A percentile compares a stretch with the other conserved stretches of the same genome.
phyloP scores from a whole-genome alignment of 2,329 filamentous ascomycete species.

The Aureobasidium mangrovei region DNA sequence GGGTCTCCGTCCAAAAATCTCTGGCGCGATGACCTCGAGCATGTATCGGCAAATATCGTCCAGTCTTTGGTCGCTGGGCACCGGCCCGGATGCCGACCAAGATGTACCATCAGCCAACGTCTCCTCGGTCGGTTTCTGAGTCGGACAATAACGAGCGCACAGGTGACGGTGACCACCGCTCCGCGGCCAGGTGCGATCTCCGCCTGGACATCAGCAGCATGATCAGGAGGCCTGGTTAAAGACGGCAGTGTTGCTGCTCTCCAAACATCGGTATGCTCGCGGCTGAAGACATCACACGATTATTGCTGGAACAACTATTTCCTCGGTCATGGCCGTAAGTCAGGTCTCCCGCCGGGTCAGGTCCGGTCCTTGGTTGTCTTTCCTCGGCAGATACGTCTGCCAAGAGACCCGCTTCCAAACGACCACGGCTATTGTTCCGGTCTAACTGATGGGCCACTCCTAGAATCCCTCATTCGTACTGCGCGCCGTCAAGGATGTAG shows the following conservation, averaged over 20 bases:
- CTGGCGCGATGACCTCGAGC: neutral
- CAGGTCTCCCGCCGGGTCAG: too few species aligned
- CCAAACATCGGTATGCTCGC: too few species aligned
- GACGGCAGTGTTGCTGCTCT: too few species aligned
- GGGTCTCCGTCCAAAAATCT: slow-evolving; percentile 3
- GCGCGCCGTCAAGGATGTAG: slow-evolving; percentile 60
- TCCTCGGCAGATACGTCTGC: neutral
- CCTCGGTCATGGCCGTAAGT: slow-evolving; percentile 1
- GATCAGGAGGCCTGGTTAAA: neutral
- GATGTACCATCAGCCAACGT: slow-evolving; percentile 2
- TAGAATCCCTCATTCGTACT: slow-evolving; percentile 79
- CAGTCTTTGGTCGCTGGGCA: neutral
- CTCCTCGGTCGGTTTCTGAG: neutral
- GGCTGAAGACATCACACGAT: too few species aligned
- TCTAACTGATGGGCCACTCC: neutral
- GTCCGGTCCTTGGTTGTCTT: slow-evolving; percentile 4
- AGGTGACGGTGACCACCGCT: neutral
- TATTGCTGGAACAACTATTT: neutral
- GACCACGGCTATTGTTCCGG: neutral
- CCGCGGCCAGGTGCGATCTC: neutral
- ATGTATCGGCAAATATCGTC: neutral
- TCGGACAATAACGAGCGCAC: neutral
- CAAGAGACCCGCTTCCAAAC: neutral
- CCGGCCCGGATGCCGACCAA: slow-evolving; percentile 4
- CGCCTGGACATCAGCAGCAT: neutral